Evolutionary conservation across 768 basidiomycete species (phyloP), one percentile per base, ranked within the genome.

Genomic region (Antrodiella citrinella): DNA sequence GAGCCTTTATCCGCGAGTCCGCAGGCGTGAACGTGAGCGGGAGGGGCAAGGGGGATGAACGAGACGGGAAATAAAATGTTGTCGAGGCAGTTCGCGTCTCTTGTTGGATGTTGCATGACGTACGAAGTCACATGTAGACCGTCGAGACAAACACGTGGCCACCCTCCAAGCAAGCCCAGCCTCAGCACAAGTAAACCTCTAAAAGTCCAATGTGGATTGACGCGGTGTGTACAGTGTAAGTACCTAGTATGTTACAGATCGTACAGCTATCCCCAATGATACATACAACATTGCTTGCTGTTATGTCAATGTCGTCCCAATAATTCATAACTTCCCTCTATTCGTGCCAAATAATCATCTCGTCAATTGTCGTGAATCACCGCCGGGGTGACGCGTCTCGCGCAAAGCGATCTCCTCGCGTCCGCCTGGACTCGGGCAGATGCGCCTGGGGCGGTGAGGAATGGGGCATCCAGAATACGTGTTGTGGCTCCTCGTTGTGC

Each of bases 311-410:
- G 30, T 15, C 15, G 15, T 35, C 30, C 30, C 7, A 35, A 35
- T 35, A 35, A 35, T 7, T 35, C 30, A 35, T 35, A 15, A 35
- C 30, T 35, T 35, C 30, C n/a, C n/a, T 35, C 30, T 35, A 35
- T 35, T 35, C 30, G 30, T 35, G 30, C 30, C 30, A 35, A 7
- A 35, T 35, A 35, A 35, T 9, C 22, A 26, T 40, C n/a, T 25
- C 15, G 19, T 39, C 26, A 7, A 38, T n/a, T 19, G 49, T 44
- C n/a, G 49, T 15, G 26, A 48, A 49, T 74, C 69, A 72, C 68
- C 72, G 66, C 71, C 72, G 60, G 68, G 70, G 64, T 60, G 73
- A 71, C 42, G 71, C 70, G 51, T 67, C 65, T 52, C 69, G 64
- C 62, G 57, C 66, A 54, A 65, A 72, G 44, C 72, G 67, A 56